Percentiles rank a stretch among this genome's conserved stretches.
phyloP scores from a whole-genome alignment of 257 asterid genomes.

The Solanum sejunctum region DNA sequence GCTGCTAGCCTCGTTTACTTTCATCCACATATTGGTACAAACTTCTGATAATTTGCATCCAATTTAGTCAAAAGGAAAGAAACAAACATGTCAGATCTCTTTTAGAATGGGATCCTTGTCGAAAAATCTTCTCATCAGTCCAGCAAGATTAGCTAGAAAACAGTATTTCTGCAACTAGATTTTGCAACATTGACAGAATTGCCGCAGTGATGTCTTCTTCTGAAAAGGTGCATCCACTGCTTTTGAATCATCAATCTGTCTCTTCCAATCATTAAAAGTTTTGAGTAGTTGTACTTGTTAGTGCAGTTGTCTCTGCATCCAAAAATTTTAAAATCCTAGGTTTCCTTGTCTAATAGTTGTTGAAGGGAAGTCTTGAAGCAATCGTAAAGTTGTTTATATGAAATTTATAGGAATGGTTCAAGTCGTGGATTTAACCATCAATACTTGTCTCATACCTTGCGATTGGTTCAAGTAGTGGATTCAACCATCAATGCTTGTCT shows the following conservation, averaged over 20 bases:
- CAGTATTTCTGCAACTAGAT: not conserved
- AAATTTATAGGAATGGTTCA: not conserved
- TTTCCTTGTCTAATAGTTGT: not conserved
- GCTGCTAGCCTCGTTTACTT: conserved; percentile 44
- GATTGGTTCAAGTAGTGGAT: not conserved
- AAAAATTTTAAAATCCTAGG: not conserved
- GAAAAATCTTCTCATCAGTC: not conserved
- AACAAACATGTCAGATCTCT: conserved; percentile 8
- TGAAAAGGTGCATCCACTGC: not conserved
- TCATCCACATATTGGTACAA: conserved; percentile 52
- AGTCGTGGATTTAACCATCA: not conserved
- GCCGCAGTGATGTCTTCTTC: not conserved
- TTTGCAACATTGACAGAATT: not conserved
- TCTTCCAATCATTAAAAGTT: not conserved
- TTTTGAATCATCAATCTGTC: not conserved
- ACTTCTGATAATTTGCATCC: conserved; percentile 42
- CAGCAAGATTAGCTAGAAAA: not conserved
- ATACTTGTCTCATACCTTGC: too few species aligned
- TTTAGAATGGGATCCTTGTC: conserved; percentile 12
- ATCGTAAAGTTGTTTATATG: not conserved
- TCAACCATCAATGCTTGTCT: not conserved
- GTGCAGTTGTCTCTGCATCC: not conserved
- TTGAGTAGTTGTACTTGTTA: not conserved
- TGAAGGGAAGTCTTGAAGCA: not conserved
- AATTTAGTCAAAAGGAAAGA: conserved; percentile 9